Evolutionary conservation across 306 rosid genomes (phyloP).

Genomic region (Cajanus cajan): DNA sequence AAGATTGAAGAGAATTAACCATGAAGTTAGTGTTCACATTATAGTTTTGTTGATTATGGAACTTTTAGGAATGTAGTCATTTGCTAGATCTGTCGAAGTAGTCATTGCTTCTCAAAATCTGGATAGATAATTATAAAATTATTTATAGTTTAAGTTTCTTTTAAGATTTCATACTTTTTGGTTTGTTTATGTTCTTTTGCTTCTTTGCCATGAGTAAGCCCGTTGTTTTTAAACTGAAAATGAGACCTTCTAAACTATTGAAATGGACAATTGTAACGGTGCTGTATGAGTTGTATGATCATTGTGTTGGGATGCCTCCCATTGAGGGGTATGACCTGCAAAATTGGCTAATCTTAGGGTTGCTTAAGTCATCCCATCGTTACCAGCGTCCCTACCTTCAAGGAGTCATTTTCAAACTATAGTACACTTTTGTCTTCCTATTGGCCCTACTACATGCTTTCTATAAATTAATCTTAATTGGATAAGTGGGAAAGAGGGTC

Average conservation of each 20-base stretch:
- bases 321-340: conserved; percentile 46
- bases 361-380: conserved; percentile 17
- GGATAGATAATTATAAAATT: conserved; percentile 33
- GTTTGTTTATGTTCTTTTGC: conserved; percentile 1
- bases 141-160: conserved; percentile 7
- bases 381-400: conserved; percentile 28
- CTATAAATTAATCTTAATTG: conserved; percentile 18
- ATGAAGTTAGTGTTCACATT: conserved; percentile 48
- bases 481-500: conserved; percentile 40
- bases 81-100: conserved; percentile 35
- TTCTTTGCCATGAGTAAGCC: not conserved
- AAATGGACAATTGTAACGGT: conserved; percentile 6
- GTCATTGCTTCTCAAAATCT: conserved; percentile 34
- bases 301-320: not conserved
- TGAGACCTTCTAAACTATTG: not conserved
- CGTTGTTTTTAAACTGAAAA: conserved; percentile 22
- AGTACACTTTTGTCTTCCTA: conserved; percentile 46
- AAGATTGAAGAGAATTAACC: conserved; percentile 37
- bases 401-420: conserved; percentile 47
- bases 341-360: conserved; percentile 37
- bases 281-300: not conserved
- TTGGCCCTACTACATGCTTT: conserved; percentile 34
- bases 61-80: conserved; percentile 36
- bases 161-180: not conserved
- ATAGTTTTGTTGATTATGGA: conserved; percentile 24